Evolutionary conservation across 2,329 filamentous ascomycete species (phyloP).

Genomic region (Xylaria sp.): DNA sequence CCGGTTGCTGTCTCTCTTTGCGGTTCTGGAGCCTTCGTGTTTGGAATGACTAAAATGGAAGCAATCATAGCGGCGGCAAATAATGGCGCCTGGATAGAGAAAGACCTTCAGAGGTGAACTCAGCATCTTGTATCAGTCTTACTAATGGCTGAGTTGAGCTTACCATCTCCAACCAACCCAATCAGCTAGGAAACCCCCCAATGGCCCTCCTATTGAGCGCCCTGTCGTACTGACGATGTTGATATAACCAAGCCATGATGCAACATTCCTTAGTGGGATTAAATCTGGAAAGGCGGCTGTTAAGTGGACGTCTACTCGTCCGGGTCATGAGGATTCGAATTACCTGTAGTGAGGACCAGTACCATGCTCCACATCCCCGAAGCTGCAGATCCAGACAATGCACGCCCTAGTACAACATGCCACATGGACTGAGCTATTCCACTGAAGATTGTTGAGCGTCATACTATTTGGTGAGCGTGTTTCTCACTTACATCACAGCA

Average conservation of each 20-base stretch:
- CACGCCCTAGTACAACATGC: conserved; percentile 56
- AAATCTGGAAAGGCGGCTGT: conserved; percentile 46
- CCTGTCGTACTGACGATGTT: conserved; percentile 59
- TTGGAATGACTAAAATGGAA: conserved; percentile 45
- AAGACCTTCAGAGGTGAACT: conserved; percentile 50
- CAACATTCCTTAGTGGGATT: conserved; percentile 57
- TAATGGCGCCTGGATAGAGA: conserved; percentile 62
- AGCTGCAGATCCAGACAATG: conserved; percentile 57
- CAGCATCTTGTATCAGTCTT: background rate
- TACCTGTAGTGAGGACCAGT: conserved; percentile 58
- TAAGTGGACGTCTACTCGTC: background rate
- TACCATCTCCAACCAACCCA: conserved; percentile 70
- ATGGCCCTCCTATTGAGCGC: conserved; percentile 56
- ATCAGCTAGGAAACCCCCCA: conserved; percentile 67
- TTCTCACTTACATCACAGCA: conserved; percentile 29
- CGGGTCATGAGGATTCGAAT: background rate
- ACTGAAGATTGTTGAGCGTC: conserved; percentile 34
- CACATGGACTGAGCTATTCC: conserved; percentile 53
- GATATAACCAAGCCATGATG: conserved; percentile 59
- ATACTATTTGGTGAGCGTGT: background rate
- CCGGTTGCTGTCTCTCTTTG: conserved; percentile 16
- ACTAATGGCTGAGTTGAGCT: conserved; percentile 17
- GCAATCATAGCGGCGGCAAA: conserved; percentile 54
- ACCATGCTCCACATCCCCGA: conserved; percentile 58
- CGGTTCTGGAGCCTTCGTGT: conserved; percentile 24